Conservation (phyloP, 1,139 yeast genomes). For the Arxiozyma telluris region DNA sequence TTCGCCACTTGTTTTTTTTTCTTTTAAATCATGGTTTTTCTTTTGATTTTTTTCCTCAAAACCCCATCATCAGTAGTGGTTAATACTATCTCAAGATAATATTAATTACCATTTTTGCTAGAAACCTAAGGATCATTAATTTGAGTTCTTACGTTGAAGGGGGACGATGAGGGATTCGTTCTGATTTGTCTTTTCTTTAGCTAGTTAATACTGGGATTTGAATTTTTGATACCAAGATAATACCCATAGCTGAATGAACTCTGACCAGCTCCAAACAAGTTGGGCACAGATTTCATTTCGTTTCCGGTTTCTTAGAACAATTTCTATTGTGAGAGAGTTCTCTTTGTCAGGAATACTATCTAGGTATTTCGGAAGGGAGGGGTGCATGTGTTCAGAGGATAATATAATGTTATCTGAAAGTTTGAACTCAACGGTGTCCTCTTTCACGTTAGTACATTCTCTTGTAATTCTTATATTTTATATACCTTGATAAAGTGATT, state of each 20-base stretch:
- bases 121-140: slow-evolving; percentile 41
- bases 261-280: slow-evolving; percentile 34
- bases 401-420: slow-evolving; percentile 29
- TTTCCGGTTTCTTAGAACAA: slow-evolving; percentile 67
- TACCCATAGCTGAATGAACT: slow-evolving; percentile 34
- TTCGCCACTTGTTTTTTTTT: neutral
- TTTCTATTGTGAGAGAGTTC: slow-evolving; percentile 26
- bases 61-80: slow-evolving; percentile 35
- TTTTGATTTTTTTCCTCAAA: slow-evolving; percentile 15
- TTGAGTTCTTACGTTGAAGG: slow-evolving; percentile 17
- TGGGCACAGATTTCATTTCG: slow-evolving; percentile 62
- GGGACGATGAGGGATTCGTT: slow-evolving; percentile 5
- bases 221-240: slow-evolving; percentile 22
- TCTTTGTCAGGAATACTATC: slow-evolving; percentile 3
- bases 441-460: slow-evolving; percentile 30
- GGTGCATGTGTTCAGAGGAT: slow-evolving; percentile 31
- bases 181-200: slow-evolving; percentile 3
- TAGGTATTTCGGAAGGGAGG: slow-evolving; percentile 9
- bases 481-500: neutral
- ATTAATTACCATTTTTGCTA: slow-evolving; percentile 36
- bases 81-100: slow-evolving; percentile 35
- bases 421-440: slow-evolving; percentile 32
- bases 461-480: neutral
- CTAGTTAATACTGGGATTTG: slow-evolving; percentile 31
- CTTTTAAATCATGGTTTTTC: neutral